Conservation (phyloP, 179 eudicot genomes). For the Nepenthes alata region DNA sequence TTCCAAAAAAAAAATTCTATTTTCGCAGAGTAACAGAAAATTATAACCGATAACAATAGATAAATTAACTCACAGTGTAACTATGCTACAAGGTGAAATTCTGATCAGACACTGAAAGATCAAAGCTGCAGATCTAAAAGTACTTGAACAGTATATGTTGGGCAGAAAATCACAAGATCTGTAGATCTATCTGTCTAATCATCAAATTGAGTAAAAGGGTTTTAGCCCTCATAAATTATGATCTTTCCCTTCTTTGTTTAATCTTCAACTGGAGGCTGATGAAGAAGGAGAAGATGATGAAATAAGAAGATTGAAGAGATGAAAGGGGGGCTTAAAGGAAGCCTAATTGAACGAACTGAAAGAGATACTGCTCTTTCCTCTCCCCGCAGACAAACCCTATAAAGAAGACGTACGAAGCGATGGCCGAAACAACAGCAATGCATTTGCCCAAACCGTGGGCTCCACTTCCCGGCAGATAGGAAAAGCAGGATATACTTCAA, state of each 20-base stretch:
- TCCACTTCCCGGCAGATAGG: too few relatives aligned
- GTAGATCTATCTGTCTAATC: constrained; percentile 23
- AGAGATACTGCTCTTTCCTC: too few relatives aligned
- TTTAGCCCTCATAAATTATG: neutral
- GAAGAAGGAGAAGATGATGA: too few relatives aligned
- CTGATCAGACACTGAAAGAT: constrained; percentile 8
- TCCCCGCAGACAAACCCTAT: too few relatives aligned
- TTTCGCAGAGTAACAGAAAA: neutral
- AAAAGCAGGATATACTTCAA: too few relatives aligned
- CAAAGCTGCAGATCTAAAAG: constrained; percentile 16
- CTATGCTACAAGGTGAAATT: neutral
- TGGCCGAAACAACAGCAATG: too few relatives aligned
- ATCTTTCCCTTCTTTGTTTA: neutral
- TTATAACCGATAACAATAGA: neutral
- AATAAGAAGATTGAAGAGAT: too few relatives aligned
- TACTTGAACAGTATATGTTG: neutral
- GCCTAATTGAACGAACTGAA: too few relatives aligned
- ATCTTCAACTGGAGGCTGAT: neutral
- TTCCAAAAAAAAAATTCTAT: neutral
- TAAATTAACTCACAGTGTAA: neutral
- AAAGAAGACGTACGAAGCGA: too few relatives aligned
- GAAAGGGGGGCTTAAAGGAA: too few relatives aligned
- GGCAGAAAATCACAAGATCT: constrained; percentile 13
- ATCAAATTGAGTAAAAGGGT: constrained; percentile 7
- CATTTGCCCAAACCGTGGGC: too few relatives aligned